Conservation (phyloP, 2,329 filamentous ascomycete species). For the Cordyceps tenuipes region DNA sequence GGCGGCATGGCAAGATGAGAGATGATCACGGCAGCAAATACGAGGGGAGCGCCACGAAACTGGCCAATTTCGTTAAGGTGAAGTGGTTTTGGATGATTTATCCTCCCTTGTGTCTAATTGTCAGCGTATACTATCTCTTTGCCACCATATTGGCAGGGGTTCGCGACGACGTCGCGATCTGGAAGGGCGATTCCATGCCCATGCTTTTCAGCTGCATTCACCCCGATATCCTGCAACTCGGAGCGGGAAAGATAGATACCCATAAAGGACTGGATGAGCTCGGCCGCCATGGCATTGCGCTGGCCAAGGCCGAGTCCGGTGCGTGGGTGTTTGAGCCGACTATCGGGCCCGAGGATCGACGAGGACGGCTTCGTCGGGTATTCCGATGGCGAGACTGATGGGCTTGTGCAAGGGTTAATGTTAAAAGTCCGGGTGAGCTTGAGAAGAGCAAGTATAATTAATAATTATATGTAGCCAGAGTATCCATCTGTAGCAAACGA, state of each 20-base stretch:
- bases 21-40: slow-evolving; percentile 15
- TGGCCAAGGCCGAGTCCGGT: slow-evolving; percentile 25
- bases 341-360: background rate
- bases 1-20: slow-evolving; percentile 22
- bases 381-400: slow-evolving; percentile 1
- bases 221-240: slow-evolving; percentile 22
- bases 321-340: slow-evolving; percentile 28
- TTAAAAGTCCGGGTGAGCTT: background rate
- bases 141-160: slow-evolving; percentile 28
- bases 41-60: slow-evolving; percentile 22
- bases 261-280: slow-evolving; percentile 28
- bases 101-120: slow-evolving; percentile 24
- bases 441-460: background rate
- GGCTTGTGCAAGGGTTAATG: background rate
- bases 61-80: slow-evolving; percentile 25
- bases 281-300: slow-evolving; percentile 25
- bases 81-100: slow-evolving; percentile 31
- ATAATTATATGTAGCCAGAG: slow-evolving; percentile 3
- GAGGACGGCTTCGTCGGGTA: background rate
- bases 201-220: slow-evolving; percentile 32
- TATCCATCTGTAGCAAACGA: background rate
- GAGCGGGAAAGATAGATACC: slow-evolving; percentile 26
- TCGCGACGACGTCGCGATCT: slow-evolving; percentile 27
- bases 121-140: slow-evolving; percentile 28
- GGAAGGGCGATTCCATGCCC: slow-evolving; percentile 30